A percentile compares a stretch with the other conserved stretches of the same genome.
Evolutionary conservation across 2,329 filamentous ascomycete genomes (phyloP).

Genomic region (Graphilbum sp.): DNA sequence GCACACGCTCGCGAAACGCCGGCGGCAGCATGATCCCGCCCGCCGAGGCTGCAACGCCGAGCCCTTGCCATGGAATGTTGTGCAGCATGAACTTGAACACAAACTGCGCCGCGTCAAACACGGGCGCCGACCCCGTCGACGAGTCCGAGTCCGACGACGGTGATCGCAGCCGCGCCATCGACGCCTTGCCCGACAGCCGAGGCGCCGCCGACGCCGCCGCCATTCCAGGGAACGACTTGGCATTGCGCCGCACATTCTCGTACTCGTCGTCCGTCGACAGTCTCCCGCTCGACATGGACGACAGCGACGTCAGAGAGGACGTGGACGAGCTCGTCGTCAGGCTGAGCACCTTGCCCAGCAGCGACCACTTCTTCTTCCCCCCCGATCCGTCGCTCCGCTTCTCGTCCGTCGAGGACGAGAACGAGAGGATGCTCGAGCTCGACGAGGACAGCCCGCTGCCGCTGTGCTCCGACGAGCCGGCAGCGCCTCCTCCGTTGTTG

Average conservation of each 20-base stretch:
- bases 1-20: constrained; percentile 38
- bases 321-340: constrained; percentile 15
- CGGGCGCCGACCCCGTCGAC: constrained; percentile 37
- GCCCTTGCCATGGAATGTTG: constrained; percentile 15
- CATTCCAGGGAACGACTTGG: constrained; percentile 20
- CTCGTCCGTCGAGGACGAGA: constrained; percentile 2
- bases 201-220: constrained; percentile 8
- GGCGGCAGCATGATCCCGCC: constrained; percentile 37
- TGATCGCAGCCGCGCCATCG: constrained; percentile 14
- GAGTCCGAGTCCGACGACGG: constrained; percentile 30
- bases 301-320: neutral
- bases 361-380: constrained; percentile 46
- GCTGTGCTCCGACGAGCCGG: constrained; percentile 2
- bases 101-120: constrained; percentile 39
- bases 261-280: constrained; percentile 25
- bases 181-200: constrained; percentile 21
- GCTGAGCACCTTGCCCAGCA: constrained; percentile 47
- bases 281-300: neutral
- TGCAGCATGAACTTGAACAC: constrained; percentile 63
- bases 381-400: constrained; percentile 16
- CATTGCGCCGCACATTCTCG: constrained; percentile 32
- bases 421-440: neutral
- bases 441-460: constrained; percentile 3
- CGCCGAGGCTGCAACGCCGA: constrained; percentile 2
- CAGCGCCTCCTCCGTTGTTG: neutral